Evolutionary conservation across 1,284 basidiomycete genomes (phyloP).

Genomic region (Exobasidium cylindrosporum): DNA sequence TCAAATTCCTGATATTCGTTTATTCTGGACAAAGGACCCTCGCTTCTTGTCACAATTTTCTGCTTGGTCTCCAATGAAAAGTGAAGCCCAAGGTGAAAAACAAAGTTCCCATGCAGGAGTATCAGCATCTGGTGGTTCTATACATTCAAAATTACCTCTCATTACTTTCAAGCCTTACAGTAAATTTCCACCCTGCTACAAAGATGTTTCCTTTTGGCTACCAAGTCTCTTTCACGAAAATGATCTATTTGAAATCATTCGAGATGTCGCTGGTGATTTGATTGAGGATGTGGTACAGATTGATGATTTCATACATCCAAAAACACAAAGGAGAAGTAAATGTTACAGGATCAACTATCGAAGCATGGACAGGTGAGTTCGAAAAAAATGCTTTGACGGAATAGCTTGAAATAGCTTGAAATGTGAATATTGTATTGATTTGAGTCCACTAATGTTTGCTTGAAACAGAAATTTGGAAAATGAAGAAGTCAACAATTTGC

Average conservation of each 20-base stretch:
- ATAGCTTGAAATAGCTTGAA: neutral
- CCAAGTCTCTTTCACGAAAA: constrained; percentile 74
- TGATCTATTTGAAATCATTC: constrained; percentile 90
- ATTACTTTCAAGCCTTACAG: constrained; percentile 53
- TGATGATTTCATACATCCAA: constrained; percentile 88
- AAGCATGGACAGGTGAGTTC: constrained; percentile 82
- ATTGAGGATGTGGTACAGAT: constrained; percentile 87
- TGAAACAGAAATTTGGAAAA: constrained; percentile 73
- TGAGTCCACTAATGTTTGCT: neutral
- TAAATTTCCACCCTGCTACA: constrained; percentile 52
- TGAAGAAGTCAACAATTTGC: constrained; percentile 80
- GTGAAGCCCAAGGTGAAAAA: constrained; percentile 1
- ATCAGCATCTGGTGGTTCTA: constrained; percentile 12
- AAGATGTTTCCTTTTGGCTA: constrained; percentile 64
- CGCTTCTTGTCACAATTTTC: constrained; percentile 85
- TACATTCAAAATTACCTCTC: constrained; percentile 28
- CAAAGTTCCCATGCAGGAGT: constrained; percentile 2
- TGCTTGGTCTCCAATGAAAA: constrained; percentile 18
- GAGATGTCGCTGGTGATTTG: constrained; percentile 85
- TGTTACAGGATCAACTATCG: constrained; percentile 93
- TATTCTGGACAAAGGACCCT: constrained; percentile 91
- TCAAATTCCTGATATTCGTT: constrained; percentile 94
- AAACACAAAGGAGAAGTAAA: constrained; percentile 72
- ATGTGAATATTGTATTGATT: too few species aligned
- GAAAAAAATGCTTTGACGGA: neutral